Conservation (phyloP, 331 rosid genomes). For the Acacia pycnantha region DNA sequence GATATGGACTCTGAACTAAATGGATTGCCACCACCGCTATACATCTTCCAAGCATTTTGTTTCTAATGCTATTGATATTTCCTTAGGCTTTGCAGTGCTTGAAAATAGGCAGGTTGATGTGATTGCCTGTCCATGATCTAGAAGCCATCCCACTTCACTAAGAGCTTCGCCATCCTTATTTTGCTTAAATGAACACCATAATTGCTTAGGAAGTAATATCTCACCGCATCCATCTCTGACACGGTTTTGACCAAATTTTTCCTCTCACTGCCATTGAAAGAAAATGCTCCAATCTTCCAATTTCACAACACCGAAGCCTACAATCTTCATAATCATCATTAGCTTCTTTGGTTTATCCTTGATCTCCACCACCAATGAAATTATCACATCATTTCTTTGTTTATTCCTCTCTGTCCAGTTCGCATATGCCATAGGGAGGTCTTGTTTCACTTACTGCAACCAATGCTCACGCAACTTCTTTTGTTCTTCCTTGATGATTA, state of each 20-base stretch:
- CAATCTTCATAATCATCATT: too few species aligned
- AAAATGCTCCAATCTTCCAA: too few species aligned
- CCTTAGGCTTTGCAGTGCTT: conserved; percentile 55
- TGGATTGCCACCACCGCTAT: conserved; percentile 25
- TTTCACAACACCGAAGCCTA: too few species aligned
- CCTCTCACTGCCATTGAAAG: too few species aligned
- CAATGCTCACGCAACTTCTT: too few species aligned
- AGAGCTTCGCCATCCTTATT: conserved; percentile 48
- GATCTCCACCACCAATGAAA: too few species aligned
- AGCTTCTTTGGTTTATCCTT: too few species aligned
- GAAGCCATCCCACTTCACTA: conserved; percentile 91
- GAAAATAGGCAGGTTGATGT: conserved; percentile 83
- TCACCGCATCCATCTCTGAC: conserved; percentile 55
- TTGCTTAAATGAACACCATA: conserved; percentile 82
- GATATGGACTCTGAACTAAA: background rate
- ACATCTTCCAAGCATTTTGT: conserved; percentile 34
- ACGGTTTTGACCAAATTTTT: conserved; percentile 40
- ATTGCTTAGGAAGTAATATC: conserved; percentile 80
- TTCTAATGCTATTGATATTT: conserved; percentile 58
- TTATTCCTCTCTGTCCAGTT: too few species aligned
- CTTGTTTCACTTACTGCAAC: too few species aligned
- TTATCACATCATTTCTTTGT: too few species aligned
- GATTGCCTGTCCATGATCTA: conserved; percentile 62
- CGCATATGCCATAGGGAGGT: too few species aligned
- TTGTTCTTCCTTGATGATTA: too few species aligned